Evolutionary conservation across 352 stramenopile genomes (phyloP), one percentile per base, ranked within the genome.

Genomic region (Globisporangium parvum): DNA sequence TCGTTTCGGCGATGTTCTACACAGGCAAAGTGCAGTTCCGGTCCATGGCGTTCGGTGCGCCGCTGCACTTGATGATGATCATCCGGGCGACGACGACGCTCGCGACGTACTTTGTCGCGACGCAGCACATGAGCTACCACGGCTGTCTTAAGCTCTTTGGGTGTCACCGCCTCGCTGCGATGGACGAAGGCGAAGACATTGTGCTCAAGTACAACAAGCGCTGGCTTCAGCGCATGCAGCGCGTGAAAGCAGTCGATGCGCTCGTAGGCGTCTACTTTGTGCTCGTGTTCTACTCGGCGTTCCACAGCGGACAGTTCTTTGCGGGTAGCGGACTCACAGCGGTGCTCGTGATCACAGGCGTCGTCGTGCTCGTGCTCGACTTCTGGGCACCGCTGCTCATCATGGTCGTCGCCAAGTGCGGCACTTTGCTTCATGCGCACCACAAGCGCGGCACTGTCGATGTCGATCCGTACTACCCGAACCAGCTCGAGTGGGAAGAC

Each of bases 401-500:
- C 45, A 59, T 92, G 28, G 78, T 89, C 23, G 70, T 79, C n/a
- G 75, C 69, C 15, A 79, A 77, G 4, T 88, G 80, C 37, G 79
- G 70, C 2, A 48, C 58, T 6, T 61, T 74, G 18, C 55, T 90
- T 15, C 77, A 88, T 53, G 40, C 33, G 6, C 79, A 88, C 24
- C 77, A 88, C 35, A 72, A 73, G 47, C 69, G 70, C 54, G 81
- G 80, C 41, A 80, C 75, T 0, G 60, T 69, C 17, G 67, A 81
- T 17, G 77, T 87, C 0, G 75, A 89, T 31, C 68, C 79, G 41
- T 83, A 85, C 52, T 86, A 77, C 54, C 74, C 77, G 1, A 77
- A 84, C 41, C 77, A 92, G 47, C 66, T 90, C 48, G 71, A 80
- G 20, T 88, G 74, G 76, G 75, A 81, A n/a, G 73, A 85, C 15